Evolutionary conservation across 345 rosid species (phyloP), one percentile per base, ranked within the genome.

Genomic region (Rhodamnia rubescens): DNA sequence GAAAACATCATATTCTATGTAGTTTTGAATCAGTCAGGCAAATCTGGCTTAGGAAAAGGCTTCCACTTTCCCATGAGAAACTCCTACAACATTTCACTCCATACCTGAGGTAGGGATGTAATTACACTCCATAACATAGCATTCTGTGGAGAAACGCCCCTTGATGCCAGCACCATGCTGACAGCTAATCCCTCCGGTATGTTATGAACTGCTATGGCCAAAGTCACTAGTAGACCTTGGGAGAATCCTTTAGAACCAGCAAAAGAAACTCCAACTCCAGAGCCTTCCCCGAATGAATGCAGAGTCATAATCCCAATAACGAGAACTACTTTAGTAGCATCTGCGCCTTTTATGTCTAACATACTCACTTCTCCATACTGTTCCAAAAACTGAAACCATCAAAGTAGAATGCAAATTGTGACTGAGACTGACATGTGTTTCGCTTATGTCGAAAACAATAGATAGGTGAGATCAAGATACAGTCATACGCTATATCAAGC

Each of bases 121-220:
- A 96, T 94, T 84, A 98, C 90, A 90, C 99, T 98, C 99, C 99
- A 98, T 82, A 98, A 88, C 99, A 98, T 98, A 69, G 99, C 99
- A 90, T 98, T 98, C 84, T 96, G 98, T 7, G 99, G 98, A 88
- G 99, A 98, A 86, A 98, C 99, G 84, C 99, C 99, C 85, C 98
- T 93, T 85, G 99, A 98, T 58, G 99, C 95, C 86, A 98, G 97
- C 84, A 98, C 96, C 99, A 98, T 98, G 90, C 99, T 98, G 87
- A 98, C 98, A 87, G 99, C 99, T 85, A 96, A 91, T 64, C 99
- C 99, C 91, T 98, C 99, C 0, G 99, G 99, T 88, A 98, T 96
- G 87, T 98, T 98, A 89, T 98, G 99, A 82, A 98, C 99, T 61
- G 99, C 99, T 84, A 98, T 96, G 85, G 99, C 99, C 90, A 98